phyloP scores from a whole-genome alignment of 139 green algal species.

The Parachlorella kessleri region DNA sequence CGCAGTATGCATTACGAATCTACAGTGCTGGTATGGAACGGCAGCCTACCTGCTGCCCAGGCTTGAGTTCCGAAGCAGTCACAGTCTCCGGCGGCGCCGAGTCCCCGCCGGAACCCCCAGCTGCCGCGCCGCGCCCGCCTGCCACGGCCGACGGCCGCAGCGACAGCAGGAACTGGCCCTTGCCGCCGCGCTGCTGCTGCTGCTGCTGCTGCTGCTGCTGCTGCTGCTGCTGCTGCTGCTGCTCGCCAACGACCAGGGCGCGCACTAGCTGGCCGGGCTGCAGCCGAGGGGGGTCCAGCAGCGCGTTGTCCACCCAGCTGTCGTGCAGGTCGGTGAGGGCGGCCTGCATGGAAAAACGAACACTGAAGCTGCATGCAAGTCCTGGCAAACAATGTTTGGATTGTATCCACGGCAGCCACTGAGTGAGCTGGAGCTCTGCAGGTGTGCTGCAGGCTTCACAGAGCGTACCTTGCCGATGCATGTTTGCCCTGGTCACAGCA shows the following conservation, averaged over 20 bases:
- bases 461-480: no score
- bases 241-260: constrained; percentile 40
- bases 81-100: neutral
- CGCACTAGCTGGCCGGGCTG: constrained; percentile 55
- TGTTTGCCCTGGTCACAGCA: no score
- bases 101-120: neutral
- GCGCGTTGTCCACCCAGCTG: constrained; percentile 57
- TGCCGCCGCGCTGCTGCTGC: neutral
- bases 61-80: constrained; percentile 10
- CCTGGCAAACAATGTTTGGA: no score
- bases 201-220: neutral
- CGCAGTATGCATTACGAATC: no score
- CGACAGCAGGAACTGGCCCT: constrained; percentile 47
- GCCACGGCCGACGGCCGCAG: constrained; percentile 47
- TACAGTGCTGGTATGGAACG: neutral
- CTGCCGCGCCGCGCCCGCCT: neutral
- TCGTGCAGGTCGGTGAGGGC: constrained; percentile 86
- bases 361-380: no score
- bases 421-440: no score
- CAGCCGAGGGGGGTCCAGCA: constrained; percentile 50
- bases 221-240: neutral
- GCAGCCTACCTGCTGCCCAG: neutral
- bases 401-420: no score
- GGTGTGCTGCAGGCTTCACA: no score
- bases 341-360: neutral